Evolutionary conservation across 2,329 filamentous ascomycete species (phyloP).

Genomic region (Aspergillus sp.): DNA sequence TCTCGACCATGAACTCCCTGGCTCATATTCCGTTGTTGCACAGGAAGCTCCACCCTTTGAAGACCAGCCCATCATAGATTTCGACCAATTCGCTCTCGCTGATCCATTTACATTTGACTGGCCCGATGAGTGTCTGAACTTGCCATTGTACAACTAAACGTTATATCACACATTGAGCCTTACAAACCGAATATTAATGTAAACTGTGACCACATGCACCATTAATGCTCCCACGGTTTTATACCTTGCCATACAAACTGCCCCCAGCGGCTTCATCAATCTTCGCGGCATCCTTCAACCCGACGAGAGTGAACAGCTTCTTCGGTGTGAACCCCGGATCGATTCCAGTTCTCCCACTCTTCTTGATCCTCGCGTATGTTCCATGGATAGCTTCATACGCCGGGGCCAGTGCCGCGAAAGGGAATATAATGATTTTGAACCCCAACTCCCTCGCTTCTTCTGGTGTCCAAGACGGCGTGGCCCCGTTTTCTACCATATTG

Average conservation of each 20-base stretch:
- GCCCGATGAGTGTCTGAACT: background rate
- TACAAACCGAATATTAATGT: too few relatives aligned
- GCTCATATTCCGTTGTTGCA: background rate
- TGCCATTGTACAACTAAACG: background rate
- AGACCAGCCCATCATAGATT: background rate
- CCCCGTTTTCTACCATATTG: constrained; percentile 51
- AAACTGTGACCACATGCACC: too few relatives aligned
- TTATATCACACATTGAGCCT: too few relatives aligned
- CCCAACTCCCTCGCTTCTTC: constrained; percentile 47
- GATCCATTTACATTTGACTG: background rate
- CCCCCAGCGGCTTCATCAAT: background rate
- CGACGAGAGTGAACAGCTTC: background rate
- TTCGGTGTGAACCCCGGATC: background rate
- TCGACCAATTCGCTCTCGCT: background rate
- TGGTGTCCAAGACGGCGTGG: constrained; percentile 42
- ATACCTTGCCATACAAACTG: background rate
- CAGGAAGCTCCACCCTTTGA: background rate
- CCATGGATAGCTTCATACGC: constrained; percentile 42
- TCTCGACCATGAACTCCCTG: too few relatives aligned
- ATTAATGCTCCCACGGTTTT: background rate
- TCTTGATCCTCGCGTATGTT: constrained; percentile 40
- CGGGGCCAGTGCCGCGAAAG: constrained; percentile 42
- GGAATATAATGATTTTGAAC: constrained; percentile 50
- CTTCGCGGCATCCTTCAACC: background rate
- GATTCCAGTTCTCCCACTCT: constrained; percentile 7